phyloP scores from a whole-genome alignment of 192 early-diverging fungal genomes.

The Linnemannia zychae region DNA sequence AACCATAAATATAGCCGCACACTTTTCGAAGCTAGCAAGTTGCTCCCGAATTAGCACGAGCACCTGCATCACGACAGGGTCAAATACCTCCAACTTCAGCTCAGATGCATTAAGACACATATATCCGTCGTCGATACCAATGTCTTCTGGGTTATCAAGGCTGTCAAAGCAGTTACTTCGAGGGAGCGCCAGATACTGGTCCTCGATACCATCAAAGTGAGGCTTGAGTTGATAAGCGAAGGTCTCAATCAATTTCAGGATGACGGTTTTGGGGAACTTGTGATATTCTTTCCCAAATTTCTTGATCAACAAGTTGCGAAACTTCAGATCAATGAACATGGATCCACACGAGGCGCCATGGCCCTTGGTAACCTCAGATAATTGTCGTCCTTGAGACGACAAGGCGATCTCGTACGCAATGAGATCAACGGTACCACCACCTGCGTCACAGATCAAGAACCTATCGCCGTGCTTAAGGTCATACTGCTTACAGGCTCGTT shows the following conservation, averaged over 20 bases:
- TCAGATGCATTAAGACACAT: conserved; percentile 23
- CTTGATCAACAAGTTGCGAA: conserved; percentile 41
- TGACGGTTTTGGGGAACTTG: conserved; percentile 26
- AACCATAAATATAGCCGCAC: conserved; percentile 57
- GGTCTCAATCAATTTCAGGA: conserved; percentile 10
- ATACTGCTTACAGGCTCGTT: conserved; percentile 54
- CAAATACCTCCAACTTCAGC: conserved; percentile 44
- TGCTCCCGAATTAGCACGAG: conserved; percentile 58
- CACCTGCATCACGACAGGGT: conserved; percentile 47
- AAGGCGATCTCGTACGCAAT: conserved; percentile 55
- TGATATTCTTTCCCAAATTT: conserved; percentile 38
- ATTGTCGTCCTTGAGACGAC: conserved; percentile 20
- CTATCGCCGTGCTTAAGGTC: conserved; percentile 48
- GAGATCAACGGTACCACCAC: conserved; percentile 48
- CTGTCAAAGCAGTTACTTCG: not conserved
- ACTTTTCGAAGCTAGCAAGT: conserved; percentile 16
- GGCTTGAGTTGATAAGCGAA: conserved; percentile 33
- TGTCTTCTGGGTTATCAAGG: conserved; percentile 1
- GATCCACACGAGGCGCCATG: conserved; percentile 59
- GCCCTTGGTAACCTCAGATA: conserved; percentile 62
- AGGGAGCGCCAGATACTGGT: conserved; percentile 17
- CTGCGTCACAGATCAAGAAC: conserved; percentile 45
- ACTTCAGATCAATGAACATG: conserved; percentile 57
- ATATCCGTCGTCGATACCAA: conserved; percentile 25
- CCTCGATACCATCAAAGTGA: conserved; percentile 27